A percentile compares a stretch with the other conserved stretches of the same genome.
Conservation (phyloP, 2,329 filamentous ascomycete genomes). For the Didymella exigua region DNA sequence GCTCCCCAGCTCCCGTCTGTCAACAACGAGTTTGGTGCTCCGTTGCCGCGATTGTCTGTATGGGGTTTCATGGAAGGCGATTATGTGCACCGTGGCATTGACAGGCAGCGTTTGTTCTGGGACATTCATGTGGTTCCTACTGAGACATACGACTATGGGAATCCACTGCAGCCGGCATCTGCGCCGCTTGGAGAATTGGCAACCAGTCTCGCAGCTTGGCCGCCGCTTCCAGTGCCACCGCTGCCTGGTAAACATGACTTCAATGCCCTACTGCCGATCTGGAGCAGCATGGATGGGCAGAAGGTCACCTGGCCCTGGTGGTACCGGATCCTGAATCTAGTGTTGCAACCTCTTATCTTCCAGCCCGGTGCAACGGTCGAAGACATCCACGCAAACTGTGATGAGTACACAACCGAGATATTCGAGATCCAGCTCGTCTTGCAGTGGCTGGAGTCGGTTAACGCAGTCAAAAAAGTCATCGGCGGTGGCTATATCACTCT, state of each 20-base stretch:
- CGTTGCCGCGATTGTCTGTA: slow-evolving; percentile 54
- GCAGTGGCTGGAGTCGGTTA: slow-evolving; percentile 36
- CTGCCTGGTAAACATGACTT: slow-evolving; percentile 32
- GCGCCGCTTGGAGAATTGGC: slow-evolving; percentile 41
- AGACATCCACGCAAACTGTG: slow-evolving; percentile 56
- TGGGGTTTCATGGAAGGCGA: slow-evolving; percentile 74
- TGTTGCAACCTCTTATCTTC: slow-evolving; percentile 67
- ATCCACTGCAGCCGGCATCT: slow-evolving; percentile 53
- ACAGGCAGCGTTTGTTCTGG: slow-evolving; percentile 70
- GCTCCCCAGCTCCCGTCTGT: slow-evolving; percentile 64
- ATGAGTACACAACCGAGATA: slow-evolving; percentile 32
- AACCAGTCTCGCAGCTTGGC: slow-evolving; percentile 20
- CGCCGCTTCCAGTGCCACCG: slow-evolving; percentile 33
- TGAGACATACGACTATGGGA: slow-evolving; percentile 61
- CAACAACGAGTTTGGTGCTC: slow-evolving; percentile 48
- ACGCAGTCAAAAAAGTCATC: slow-evolving; percentile 28
- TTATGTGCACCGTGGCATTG: slow-evolving; percentile 72
- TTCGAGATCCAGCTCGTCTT: slow-evolving; percentile 44
- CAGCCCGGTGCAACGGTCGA: slow-evolving; percentile 62
- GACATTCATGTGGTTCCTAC: slow-evolving; percentile 66
- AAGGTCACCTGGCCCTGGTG: slow-evolving; percentile 63
- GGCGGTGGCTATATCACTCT: slow-evolving; percentile 31
- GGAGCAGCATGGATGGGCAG: slow-evolving; percentile 71
- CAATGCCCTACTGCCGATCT: slow-evolving; percentile 67
- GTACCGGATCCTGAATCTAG: slow-evolving; percentile 66